Conservation (phyloP, 768 basidiomycete species). For the Macrolepiota dolichaula region DNA sequence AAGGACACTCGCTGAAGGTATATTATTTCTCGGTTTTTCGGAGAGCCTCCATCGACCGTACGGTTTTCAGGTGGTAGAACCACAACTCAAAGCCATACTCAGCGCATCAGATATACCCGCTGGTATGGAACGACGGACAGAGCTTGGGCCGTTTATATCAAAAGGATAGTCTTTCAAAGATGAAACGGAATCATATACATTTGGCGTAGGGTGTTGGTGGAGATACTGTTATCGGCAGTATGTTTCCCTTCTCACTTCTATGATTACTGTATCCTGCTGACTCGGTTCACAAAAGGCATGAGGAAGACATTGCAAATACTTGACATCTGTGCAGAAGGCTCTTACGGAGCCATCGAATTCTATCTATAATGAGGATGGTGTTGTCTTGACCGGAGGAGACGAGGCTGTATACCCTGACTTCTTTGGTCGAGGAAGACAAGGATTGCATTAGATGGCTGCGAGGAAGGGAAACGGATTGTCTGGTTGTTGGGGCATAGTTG, state of each 20-base stretch:
- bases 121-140: conserved; percentile 69
- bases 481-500: neutral
- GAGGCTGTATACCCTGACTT: conserved; percentile 56
- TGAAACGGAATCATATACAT: conserved; percentile 92
- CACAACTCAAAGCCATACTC: conserved; percentile 61
- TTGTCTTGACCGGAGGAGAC: conserved; percentile 82
- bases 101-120: conserved; percentile 62
- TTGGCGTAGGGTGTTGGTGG: conserved; percentile 76
- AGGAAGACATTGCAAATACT: conserved; percentile 73
- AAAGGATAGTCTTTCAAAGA: conserved; percentile 70
- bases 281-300: conserved; percentile 56
- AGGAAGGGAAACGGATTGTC: conserved; percentile 16
- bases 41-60: neutral
- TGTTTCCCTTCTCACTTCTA: conserved; percentile 18
- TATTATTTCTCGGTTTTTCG: conserved; percentile 9
- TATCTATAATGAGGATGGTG: conserved; percentile 83
- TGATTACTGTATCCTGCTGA: neutral
- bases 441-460: conserved; percentile 31
- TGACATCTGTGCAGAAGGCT: conserved; percentile 70
- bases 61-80: conserved; percentile 53
- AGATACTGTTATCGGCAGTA: conserved; percentile 73
- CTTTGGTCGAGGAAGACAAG: conserved; percentile 54
- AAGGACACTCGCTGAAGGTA: conserved; percentile 85
- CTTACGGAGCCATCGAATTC: conserved; percentile 68
- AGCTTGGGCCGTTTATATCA: conserved; percentile 77